phyloP scores from a whole-genome alignment of 2,329 filamentous ascomycete species.

The Xylaria sp. region DNA sequence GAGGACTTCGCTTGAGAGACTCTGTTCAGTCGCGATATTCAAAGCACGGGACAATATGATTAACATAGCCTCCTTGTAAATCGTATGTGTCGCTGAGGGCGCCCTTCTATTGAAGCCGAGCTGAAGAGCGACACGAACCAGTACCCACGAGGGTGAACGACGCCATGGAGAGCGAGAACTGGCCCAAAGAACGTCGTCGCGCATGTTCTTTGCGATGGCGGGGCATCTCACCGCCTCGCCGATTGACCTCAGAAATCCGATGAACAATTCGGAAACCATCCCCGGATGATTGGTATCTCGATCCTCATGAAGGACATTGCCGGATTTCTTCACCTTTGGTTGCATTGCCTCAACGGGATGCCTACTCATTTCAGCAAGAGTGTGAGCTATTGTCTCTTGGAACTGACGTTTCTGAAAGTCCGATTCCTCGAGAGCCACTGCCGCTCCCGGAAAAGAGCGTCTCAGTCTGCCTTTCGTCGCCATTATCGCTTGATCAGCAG shows the following conservation, averaged over 20 bases:
- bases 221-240: slow-evolving; percentile 39
- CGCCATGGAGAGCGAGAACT: slow-evolving; percentile 42
- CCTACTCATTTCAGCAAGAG: slow-evolving; percentile 32
- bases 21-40: not conserved
- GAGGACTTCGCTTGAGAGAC: not conserved
- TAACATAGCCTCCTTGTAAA: slow-evolving; percentile 14
- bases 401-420: slow-evolving; percentile 22
- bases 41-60: slow-evolving; percentile 4
- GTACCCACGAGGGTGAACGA: slow-evolving; percentile 56
- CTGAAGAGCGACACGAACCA: slow-evolving; percentile 59
- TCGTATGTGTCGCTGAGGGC: not conserved
- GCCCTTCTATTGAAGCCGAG: slow-evolving; percentile 24
- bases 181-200: slow-evolving; percentile 57
- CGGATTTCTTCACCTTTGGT: slow-evolving; percentile 44
- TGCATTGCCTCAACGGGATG: slow-evolving; percentile 18
- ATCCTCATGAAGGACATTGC: slow-evolving; percentile 41
- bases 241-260: slow-evolving; percentile 48
- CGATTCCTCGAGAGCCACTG: slow-evolving; percentile 43
- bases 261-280: slow-evolving; percentile 56
- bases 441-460: slow-evolving; percentile 35
- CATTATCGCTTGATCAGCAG: slow-evolving; percentile 36
- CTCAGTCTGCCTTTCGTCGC: slow-evolving; percentile 38
- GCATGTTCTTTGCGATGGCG: slow-evolving; percentile 53
- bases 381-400: slow-evolving; percentile 23
- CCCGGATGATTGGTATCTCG: slow-evolving; percentile 55